These are phyloP conservation scores for Cladosporium sp. DNA, from an alignment of 2,329 filamentous ascomycete species.

Conservation along the genomic window DNA sequence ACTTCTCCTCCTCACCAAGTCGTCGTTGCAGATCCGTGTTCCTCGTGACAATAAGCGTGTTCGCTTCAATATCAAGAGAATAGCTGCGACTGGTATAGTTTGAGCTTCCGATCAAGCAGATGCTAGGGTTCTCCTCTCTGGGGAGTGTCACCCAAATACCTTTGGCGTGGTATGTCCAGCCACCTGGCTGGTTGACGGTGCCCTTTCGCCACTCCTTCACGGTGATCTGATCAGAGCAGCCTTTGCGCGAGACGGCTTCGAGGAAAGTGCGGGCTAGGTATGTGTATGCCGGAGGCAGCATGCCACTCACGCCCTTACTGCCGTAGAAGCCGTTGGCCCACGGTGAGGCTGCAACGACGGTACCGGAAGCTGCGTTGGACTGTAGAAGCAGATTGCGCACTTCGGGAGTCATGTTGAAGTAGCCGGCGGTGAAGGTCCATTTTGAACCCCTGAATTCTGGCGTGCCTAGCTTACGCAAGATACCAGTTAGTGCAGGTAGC, in stretches of 20 bases:
- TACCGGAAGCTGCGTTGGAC: slow-evolving; percentile 69
- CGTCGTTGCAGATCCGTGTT: slow-evolving; percentile 70
- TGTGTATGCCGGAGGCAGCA: slow-evolving; percentile 90
- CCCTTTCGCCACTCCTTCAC: slow-evolving; percentile 88
- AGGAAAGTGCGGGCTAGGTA: slow-evolving; percentile 82
- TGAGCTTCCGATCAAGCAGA: slow-evolving; percentile 85
- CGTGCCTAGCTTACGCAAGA: slow-evolving; percentile 67
- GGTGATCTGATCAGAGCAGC: slow-evolving; percentile 60
- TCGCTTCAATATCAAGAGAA: slow-evolving; percentile 85
- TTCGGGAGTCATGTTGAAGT: slow-evolving; percentile 92
- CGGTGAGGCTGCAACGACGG: slow-evolving; percentile 87
- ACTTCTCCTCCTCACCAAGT: slow-evolving; percentile 76
- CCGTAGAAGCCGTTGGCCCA: slow-evolving; percentile 95
- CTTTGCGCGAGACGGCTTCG: slow-evolving; percentile 56
- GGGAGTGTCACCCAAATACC: slow-evolving; percentile 85
- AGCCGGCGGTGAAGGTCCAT: slow-evolving; percentile 97
- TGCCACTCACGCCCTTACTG: slow-evolving; percentile 81
- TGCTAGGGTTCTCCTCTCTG: slow-evolving; percentile 61
- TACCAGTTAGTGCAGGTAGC: slow-evolving; percentile 73
- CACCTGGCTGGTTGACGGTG: slow-evolving; percentile 73
- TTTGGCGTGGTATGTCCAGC: slow-evolving; percentile 98
- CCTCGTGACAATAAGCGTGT: slow-evolving; percentile 79
- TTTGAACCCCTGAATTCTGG: slow-evolving; percentile 65
- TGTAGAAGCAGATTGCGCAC: slow-evolving; percentile 77
- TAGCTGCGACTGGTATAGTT: slow-evolving; percentile 97